Conservation (phyloP, 306 rosid species). For the Oxytropis ochrocephala region DNA sequence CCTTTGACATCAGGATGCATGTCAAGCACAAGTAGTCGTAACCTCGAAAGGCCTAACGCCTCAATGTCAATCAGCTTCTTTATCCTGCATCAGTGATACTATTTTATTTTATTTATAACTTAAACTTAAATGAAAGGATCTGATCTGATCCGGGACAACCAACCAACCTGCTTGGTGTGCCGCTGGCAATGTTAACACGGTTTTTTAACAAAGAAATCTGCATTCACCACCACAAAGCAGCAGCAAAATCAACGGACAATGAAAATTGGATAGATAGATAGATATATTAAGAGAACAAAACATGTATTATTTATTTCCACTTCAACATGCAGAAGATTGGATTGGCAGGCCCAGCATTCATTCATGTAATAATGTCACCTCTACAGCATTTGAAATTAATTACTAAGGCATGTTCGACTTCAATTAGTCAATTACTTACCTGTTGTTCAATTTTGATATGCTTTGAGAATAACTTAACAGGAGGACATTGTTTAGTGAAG, state of each 20-base stretch:
- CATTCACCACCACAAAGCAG: constrained; percentile 1
- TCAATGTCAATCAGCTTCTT: constrained; percentile 80
- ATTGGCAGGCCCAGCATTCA: too few species aligned
- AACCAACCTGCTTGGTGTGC: constrained; percentile 93
- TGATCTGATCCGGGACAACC: neutral
- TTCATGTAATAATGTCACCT: too few species aligned
- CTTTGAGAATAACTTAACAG: constrained; percentile 79
- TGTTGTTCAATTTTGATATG: constrained; percentile 85
- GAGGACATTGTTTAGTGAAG: constrained; percentile 58
- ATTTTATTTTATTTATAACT: too few species aligned
- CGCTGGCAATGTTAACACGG: constrained; percentile 83
- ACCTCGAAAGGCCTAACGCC: constrained; percentile 77
- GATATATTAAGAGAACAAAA: too few species aligned
- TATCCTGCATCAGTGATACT: constrained; percentile 50
- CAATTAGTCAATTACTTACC: constrained; percentile 22
- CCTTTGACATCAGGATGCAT: constrained; percentile 82
- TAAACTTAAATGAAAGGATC: neutral
- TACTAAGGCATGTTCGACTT: too few species aligned
- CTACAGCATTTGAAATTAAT: too few species aligned
- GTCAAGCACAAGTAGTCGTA: constrained; percentile 62
- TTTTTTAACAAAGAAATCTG: constrained; percentile 70
- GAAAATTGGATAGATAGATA: too few species aligned
- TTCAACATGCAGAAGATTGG: too few species aligned
- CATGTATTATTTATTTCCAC: too few species aligned
- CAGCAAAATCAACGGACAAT: neutral